These are phyloP conservation scores for Quercus variabilis DNA, from an alignment of 306 rosid genomes.

Conservation along the genomic window DNA sequence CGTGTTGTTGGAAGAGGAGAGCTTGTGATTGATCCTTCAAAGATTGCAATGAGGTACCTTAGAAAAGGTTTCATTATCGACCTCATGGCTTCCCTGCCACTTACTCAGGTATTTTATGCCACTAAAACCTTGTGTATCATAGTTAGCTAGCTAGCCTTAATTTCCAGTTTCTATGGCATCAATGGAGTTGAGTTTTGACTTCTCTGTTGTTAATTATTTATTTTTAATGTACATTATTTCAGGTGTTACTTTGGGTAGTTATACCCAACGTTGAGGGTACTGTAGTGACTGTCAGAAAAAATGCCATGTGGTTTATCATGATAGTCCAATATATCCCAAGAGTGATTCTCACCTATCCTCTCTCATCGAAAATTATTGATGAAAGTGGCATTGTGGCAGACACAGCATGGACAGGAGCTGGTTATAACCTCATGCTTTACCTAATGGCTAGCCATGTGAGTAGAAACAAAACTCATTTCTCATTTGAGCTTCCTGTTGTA, in stretches of 20 bases:
- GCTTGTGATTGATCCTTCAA: slow-evolving; percentile 43
- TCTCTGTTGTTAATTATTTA: background rate
- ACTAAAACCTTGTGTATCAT: background rate
- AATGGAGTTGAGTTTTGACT: background rate
- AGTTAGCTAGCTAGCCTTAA: background rate
- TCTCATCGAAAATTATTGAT: slow-evolving; percentile 80
- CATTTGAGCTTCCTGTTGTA: no score
- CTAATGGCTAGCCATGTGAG: slow-evolving; percentile 98
- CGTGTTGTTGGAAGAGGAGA: slow-evolving; percentile 60
- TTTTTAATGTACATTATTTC: slow-evolving; percentile 12
- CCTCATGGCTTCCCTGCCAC: slow-evolving; percentile 49
- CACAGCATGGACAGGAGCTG: slow-evolving; percentile 99
- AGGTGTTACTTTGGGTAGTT: slow-evolving; percentile 86
- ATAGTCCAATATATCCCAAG: slow-evolving; percentile 84
- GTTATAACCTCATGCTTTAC: slow-evolving; percentile 86
- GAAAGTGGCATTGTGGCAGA: slow-evolving; percentile 87
- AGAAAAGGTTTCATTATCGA: slow-evolving; percentile 45
- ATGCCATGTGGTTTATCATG: slow-evolving; percentile 69
- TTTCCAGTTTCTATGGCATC: background rate
- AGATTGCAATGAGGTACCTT: slow-evolving; percentile 49
- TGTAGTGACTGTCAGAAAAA: slow-evolving; percentile 75
- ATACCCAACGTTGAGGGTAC: slow-evolving; percentile 81
- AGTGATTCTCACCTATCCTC: slow-evolving; percentile 74
- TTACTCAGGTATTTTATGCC: slow-evolving; percentile 36
- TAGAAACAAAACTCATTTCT: background rate